Percentiles rank a stretch among this genome's conserved stretches.
phyloP scores from a whole-genome alignment of 2,329 filamentous ascomycete species.

The Aureobasidium sp. region DNA sequence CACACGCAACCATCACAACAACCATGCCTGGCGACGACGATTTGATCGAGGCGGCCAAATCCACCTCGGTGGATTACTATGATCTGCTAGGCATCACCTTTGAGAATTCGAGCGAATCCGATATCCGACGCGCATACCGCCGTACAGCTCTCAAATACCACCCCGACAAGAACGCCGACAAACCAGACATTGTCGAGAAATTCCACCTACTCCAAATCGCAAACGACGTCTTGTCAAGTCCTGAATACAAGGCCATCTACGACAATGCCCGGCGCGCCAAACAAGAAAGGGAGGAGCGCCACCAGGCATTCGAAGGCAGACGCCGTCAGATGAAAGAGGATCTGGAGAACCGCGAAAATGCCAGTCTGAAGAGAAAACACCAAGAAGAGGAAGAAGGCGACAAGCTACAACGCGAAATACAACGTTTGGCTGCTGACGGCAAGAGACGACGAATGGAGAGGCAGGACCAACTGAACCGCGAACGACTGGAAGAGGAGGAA shows the following conservation, averaged over 20 bases:
- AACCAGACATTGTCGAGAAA: slow-evolving; percentile 57
- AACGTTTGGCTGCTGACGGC: slow-evolving; percentile 38
- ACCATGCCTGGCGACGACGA: slow-evolving; percentile 27
- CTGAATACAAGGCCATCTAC: slow-evolving; percentile 64
- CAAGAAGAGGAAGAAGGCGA: slow-evolving; percentile 43
- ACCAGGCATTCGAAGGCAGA: slow-evolving; percentile 63
- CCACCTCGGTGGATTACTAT: slow-evolving; percentile 58
- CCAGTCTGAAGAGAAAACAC: slow-evolving; percentile 35
- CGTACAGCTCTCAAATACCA: slow-evolving; percentile 84
- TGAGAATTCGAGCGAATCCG: slow-evolving; percentile 52
- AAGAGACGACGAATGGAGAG: slow-evolving; percentile 48
- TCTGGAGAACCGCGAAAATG: slow-evolving; percentile 65
- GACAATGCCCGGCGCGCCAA: slow-evolving; percentile 66
- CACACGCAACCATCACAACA: not conserved
- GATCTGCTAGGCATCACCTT: slow-evolving; percentile 60
- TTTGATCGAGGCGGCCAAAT: slow-evolving; percentile 34
- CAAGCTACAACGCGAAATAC: slow-evolving; percentile 46
- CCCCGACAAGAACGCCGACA: slow-evolving; percentile 75
- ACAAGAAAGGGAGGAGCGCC: slow-evolving; percentile 59
- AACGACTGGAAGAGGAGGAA: slow-evolving; percentile 44
- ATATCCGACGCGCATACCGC: slow-evolving; percentile 76
- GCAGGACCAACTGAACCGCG: slow-evolving; percentile 43
- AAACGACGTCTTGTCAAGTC: slow-evolving; percentile 71
- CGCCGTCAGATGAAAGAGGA: slow-evolving; percentile 75
- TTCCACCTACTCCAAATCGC: slow-evolving; percentile 82